Percentiles rank a stretch among this genome's conserved stretches.
These are phyloP conservation scores for Clarireedia hainanense DNA, from an alignment of 2,329 filamentous ascomycete species.

Conservation along the genomic window DNA sequence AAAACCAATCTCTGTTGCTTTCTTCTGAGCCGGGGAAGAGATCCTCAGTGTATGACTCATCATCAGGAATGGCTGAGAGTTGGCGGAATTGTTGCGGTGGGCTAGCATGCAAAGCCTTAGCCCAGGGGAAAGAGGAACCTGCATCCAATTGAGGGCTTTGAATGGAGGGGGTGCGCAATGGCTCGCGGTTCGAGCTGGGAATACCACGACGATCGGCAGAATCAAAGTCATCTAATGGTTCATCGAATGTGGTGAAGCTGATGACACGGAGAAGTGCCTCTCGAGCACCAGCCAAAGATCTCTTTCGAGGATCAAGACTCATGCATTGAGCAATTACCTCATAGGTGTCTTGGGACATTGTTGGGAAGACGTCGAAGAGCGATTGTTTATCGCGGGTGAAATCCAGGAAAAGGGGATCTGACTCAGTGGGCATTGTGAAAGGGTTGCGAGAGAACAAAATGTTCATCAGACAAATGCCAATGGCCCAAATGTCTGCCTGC, in stretches of 20 bases:
- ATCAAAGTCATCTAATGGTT: conserved; percentile 89
- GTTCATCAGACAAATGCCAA: conserved; percentile 94
- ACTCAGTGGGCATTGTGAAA: conserved; percentile 81
- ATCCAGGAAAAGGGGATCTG: conserved; percentile 89
- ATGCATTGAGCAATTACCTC: conserved; percentile 88
- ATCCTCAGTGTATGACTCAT: conserved; percentile 71
- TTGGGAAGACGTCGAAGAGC: conserved; percentile 95
- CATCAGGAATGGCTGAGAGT: conserved; percentile 76
- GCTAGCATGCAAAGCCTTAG: conserved; percentile 75
- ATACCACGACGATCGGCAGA: conserved; percentile 69
- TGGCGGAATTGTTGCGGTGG: conserved; percentile 67
- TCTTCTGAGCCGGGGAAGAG: conserved; percentile 73
- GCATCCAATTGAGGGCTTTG: conserved; percentile 75
- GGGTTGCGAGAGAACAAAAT: conserved; percentile 95
- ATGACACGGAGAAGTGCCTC: conserved; percentile 71
- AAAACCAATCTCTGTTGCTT: conserved; percentile 68
- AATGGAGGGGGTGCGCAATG: conserved; percentile 89
- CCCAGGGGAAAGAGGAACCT: conserved; percentile 91
- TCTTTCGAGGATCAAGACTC: conserved; percentile 83
- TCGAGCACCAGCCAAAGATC: conserved; percentile 71
- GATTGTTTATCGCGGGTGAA: conserved; percentile 91
- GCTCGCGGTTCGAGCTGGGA: conserved; percentile 84
- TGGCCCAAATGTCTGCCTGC: conserved; percentile 92
- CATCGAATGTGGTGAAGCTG: conserved; percentile 90
- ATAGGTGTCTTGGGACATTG: conserved; percentile 97